Percentiles rank a stretch among this genome's conserved stretches.
These are phyloP conservation scores for Ambrosiella xylebori DNA, from an alignment of 2,329 filamentous ascomycete genomes.

Conservation along the genomic window DNA sequence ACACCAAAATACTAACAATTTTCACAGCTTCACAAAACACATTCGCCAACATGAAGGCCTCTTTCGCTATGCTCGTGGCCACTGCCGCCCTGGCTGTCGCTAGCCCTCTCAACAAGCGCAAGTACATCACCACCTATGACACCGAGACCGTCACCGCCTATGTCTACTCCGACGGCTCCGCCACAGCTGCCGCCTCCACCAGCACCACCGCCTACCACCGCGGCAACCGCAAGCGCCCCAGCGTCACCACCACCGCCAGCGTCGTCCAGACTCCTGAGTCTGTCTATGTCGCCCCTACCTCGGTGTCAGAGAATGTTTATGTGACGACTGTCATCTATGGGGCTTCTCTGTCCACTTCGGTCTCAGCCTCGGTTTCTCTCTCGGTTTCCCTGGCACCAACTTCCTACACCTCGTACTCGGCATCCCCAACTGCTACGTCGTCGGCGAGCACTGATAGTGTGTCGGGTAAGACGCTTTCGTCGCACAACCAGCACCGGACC, in stretches of 20 bases:
- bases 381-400: background rate
- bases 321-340: background rate
- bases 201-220: constrained; percentile 6
- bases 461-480: constrained; percentile 29
- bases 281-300: constrained; percentile 7
- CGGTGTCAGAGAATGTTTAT: background rate
- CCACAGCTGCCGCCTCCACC: constrained; percentile 14
- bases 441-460: constrained; percentile 19
- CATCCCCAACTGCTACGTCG: constrained; percentile 13
- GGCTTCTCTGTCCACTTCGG: constrained; percentile 1
- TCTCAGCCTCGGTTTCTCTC: background rate
- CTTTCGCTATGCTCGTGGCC: constrained; percentile 27
- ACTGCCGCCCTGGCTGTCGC: constrained; percentile 30
- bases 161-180: constrained; percentile 15
- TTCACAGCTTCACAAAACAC: background rate
- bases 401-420: constrained; percentile 3
- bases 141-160: constrained; percentile 25
- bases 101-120: constrained; percentile 27
- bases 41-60: constrained; percentile 31
- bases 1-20: background rate
- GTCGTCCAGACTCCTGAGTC: constrained; percentile 17
- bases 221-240: constrained; percentile 11
- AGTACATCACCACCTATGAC: constrained; percentile 24
- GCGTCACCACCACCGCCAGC: constrained; percentile 7
- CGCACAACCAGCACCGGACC: constrained; percentile 74